phyloP scores from a whole-genome alignment of 257 asterid genomes.

The Solanum rostratum region DNA sequence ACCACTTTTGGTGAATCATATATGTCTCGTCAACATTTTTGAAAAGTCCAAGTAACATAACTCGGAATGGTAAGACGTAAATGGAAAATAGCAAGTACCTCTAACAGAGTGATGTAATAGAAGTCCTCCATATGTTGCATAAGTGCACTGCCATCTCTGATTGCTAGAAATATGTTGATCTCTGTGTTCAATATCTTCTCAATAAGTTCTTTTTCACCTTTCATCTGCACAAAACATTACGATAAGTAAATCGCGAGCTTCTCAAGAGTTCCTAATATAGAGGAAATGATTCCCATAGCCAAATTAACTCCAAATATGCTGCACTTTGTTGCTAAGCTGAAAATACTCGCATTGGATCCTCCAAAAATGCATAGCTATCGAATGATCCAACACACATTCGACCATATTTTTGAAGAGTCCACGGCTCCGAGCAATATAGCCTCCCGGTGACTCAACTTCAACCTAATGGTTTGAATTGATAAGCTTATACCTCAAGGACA shows the following conservation, averaged over 20 bases:
- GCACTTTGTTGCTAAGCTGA: background rate
- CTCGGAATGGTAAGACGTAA: background rate
- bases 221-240: conserved; percentile 47
- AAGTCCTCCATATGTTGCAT: conserved; percentile 99
- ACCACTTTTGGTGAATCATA: background rate
- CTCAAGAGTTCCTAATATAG: background rate
- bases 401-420: background rate
- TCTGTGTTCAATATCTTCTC: conserved; percentile 93
- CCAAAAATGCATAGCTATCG: background rate
- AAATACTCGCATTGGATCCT: too few species aligned
- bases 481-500: background rate
- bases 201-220: conserved; percentile 84
- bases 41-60: background rate
- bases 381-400: background rate
- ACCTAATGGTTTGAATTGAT: background rate
- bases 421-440: background rate
- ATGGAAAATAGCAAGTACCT: conserved; percentile 32
- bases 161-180: conserved; percentile 78
- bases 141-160: conserved; percentile 95
- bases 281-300: background rate
- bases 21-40: background rate
- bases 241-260: background rate
- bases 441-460: background rate
- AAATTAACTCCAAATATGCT: background rate
- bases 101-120: conserved; percentile 73